phyloP scores from a whole-genome alignment of 805 yeast genomes.

The Myxozyma melibiosi region DNA sequence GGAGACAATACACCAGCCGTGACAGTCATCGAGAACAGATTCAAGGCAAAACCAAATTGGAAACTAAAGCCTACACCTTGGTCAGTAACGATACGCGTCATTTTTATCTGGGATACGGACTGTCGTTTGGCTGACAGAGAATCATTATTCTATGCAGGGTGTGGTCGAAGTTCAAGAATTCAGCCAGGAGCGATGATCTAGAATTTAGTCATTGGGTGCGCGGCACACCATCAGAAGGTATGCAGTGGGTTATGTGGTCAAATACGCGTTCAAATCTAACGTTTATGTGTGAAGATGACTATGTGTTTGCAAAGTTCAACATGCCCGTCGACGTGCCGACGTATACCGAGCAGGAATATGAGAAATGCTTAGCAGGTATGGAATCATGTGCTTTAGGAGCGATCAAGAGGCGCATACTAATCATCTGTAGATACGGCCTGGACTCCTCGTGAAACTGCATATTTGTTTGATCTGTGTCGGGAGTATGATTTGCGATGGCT shows the following conservation, averaged over 20 bases:
- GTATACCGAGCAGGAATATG: slow-evolving; percentile 64
- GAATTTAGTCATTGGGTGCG: slow-evolving; percentile 83
- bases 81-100: slow-evolving; percentile 45
- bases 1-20: slow-evolving; percentile 93
- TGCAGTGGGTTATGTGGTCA: neutral
- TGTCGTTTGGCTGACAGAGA: neutral
- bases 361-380: slow-evolving; percentile 37
- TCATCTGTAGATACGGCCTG: slow-evolving; percentile 58
- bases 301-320: slow-evolving; percentile 75
- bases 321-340: slow-evolving; percentile 68
- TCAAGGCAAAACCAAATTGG: slow-evolving; percentile 65
- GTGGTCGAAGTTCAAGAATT: slow-evolving; percentile 60
- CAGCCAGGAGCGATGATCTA: slow-evolving; percentile 54
- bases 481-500: slow-evolving; percentile 69
- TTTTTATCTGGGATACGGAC: too few species aligned
- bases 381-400: neutral
- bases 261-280: neutral
- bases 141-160: slow-evolving; percentile 39
- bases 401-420: neutral
- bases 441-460: slow-evolving; percentile 75
- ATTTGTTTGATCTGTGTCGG: slow-evolving; percentile 65
- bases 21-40: slow-evolving; percentile 55
- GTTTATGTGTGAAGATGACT: slow-evolving; percentile 45
- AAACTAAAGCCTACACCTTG: slow-evolving; percentile 76
- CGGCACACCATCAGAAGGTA: slow-evolving; percentile 49